Evolutionary conservation across 2,329 filamentous ascomycete species (phyloP), one percentile per base, ranked within the genome.

Genomic region (Kalaharituber pfeilii): DNA sequence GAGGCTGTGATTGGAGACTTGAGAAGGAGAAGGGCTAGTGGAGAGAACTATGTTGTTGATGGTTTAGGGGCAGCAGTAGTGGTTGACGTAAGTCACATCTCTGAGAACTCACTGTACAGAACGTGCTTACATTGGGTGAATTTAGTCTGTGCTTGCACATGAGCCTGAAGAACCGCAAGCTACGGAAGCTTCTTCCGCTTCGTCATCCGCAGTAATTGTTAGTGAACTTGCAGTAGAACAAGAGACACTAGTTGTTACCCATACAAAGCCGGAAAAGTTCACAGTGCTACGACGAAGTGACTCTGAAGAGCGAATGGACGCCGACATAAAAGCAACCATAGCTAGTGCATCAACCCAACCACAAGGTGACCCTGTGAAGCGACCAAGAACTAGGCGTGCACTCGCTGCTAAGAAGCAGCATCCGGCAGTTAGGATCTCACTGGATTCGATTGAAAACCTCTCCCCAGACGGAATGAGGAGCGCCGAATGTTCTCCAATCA

Each of bases 1-100:
- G 59, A 60, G 49, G 59, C 59, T 13, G 54, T 57, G 18, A 56
- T 61, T 51, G 59, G 59, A 25, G 59, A 61, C 44, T 53, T 60
- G 36, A 56, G 59, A 29, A 56, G 59, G 30, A 54, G 59, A 18
- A 55, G 59, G 28, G 47, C 30, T 29, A 60, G 58, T 28, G 59
- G 59, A 22, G 59, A 60, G 49, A 58, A 61, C 26, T 57, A 54
- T 27, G 56, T 56, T 53, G 57, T 58, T 28, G 29, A 54, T 50
- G 42, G 55, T 25, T 52, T 54, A 11, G 49, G 53, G 15, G 50
- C 39, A 22, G 53, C 44, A 25, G 51, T 56, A 24, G 50, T 45
- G 29, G 30, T 42, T 50, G 53, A 49, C 47, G 56, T 28, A n/a
- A 26, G 36, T 24, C 8, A 13, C 33, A 18, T 39, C 33, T 6